These are phyloP conservation scores for Beauveria bassiana DNA, from an alignment of 2,329 filamentous ascomycete genomes.

Conservation along the genomic window DNA sequence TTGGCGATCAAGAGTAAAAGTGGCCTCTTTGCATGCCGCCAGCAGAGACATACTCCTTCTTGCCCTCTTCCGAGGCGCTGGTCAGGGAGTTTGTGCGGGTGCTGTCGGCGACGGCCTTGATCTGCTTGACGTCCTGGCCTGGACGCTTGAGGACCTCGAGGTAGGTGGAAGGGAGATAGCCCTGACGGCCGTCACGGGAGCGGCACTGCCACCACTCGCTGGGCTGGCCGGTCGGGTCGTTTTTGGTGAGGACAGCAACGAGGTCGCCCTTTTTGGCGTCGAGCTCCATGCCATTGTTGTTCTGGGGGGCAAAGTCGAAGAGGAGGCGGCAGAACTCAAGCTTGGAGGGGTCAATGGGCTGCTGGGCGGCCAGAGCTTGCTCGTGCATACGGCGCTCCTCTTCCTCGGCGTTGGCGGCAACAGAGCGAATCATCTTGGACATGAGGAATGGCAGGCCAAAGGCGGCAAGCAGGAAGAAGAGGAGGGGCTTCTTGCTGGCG, in stretches of 20 bases:
- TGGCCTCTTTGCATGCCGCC: conserved; percentile 52
- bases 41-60: conserved; percentile 44
- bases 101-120: conserved; percentile 41
- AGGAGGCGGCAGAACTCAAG: conserved; percentile 93
- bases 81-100: conserved; percentile 43
- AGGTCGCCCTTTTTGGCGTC: conserved; percentile 92
- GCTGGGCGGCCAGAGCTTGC: conserved; percentile 41
- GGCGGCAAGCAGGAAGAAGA: conserved; percentile 91
- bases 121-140: conserved; percentile 41
- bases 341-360: conserved; percentile 73
- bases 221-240: conserved; percentile 81
- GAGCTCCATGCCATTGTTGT: conserved; percentile 66
- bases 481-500: conserved; percentile 88
- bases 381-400: conserved; percentile 55
- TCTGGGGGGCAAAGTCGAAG: conserved; percentile 86
- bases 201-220: conserved; percentile 98
- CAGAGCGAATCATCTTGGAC: conserved; percentile 84
- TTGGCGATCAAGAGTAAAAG: conserved; percentile 42
- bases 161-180: conserved; percentile 87
- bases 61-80: conserved; percentile 36
- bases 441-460: conserved; percentile 95
- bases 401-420: conserved; percentile 79
- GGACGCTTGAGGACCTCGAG: conserved; percentile 64
- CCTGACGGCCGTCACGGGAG: conserved; percentile 79
- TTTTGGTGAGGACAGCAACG: conserved; percentile 87